Percentiles rank a stretch among this genome's conserved stretches.
Conservation (phyloP, 139 green algal genomes). For the Gonium pectorale region DNA sequence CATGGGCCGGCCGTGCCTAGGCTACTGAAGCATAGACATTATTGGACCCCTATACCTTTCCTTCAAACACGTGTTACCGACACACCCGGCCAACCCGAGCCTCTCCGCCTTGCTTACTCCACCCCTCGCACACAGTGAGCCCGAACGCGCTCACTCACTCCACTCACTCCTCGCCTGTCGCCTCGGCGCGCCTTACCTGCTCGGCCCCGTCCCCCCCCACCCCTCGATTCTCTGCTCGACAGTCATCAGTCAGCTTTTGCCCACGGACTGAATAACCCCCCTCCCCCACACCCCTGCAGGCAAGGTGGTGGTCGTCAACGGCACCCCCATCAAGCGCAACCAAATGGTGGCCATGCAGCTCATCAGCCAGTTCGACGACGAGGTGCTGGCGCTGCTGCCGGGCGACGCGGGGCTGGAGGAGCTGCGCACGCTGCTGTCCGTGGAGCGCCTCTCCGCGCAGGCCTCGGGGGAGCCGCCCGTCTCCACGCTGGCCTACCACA, state of each 20-base stretch:
- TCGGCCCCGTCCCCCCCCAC: not conserved
- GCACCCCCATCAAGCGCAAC: slow-evolving; percentile 45
- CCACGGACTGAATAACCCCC: no score
- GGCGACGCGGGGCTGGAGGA: slow-evolving; percentile 8
- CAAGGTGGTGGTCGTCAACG: slow-evolving; percentile 50
- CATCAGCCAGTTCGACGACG: slow-evolving; percentile 18
- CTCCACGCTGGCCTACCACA: slow-evolving; percentile 41
- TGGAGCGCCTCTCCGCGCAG: not conserved
- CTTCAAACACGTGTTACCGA: no score
- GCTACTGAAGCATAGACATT: no score
- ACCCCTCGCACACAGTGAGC: not conserved
- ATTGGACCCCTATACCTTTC: no score
- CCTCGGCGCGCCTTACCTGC: not conserved
- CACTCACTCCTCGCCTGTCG: not conserved
- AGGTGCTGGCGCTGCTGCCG: slow-evolving; percentile 16
- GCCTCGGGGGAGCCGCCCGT: not conserved
- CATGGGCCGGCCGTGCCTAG: no score
- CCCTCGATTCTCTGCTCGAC: no score
- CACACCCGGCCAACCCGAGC: no score
- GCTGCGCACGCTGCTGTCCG: slow-evolving; percentile 6
- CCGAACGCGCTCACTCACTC: not conserved
- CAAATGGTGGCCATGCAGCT: slow-evolving; percentile 46
- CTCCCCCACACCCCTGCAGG: not conserved
- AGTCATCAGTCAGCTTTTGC: no score
- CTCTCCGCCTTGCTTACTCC: no score